Percentiles rank a stretch among this genome's conserved stretches.
phyloP scores from a whole-genome alignment of 805 yeast species.

The Lipomyces anomalus region DNA sequence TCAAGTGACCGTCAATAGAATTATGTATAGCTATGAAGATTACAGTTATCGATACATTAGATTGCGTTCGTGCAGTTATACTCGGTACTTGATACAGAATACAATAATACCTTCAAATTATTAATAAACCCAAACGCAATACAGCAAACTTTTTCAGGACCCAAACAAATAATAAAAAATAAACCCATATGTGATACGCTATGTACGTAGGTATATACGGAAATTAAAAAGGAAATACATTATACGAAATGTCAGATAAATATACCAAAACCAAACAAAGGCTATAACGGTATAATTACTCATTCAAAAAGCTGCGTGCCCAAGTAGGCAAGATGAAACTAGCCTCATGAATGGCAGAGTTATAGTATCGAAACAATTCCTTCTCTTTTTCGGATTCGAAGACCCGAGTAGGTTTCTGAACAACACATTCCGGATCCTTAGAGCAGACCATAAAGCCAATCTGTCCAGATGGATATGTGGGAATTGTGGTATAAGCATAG shows the following conservation, averaged over 20 bases:
- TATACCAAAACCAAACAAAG: neutral
- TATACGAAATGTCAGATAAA: neutral
- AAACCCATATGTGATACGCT: too few relatives aligned
- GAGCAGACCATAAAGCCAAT: conserved; percentile 97
- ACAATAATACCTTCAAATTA: too few relatives aligned
- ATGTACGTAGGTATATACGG: neutral
- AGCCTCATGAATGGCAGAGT: conserved; percentile 75
- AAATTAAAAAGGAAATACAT: neutral
- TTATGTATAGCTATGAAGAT: too few relatives aligned
- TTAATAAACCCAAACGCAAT: too few relatives aligned
- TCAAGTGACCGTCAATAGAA: too few relatives aligned
- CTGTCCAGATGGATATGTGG: conserved; percentile 96
- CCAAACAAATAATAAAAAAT: too few relatives aligned
- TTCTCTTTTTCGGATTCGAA: conserved; percentile 57
- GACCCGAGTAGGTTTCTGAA: conserved; percentile 63
- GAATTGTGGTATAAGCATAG: conserved; percentile 87
- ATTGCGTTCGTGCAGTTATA: too few relatives aligned
- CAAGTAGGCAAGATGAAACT: conserved; percentile 89
- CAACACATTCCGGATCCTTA: conserved; percentile 61
- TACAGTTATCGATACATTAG: too few relatives aligned
- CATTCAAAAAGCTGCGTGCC: conserved; percentile 55
- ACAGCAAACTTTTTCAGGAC: too few relatives aligned
- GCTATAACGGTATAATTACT: neutral
- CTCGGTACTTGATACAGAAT: too few relatives aligned
- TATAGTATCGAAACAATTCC: conserved; percentile 73